A percentile compares a stretch with the other conserved stretches of the same genome.
Evolutionary conservation across 164 flowering plant species (phyloP).

Genomic region (Platanus orientalis): DNA sequence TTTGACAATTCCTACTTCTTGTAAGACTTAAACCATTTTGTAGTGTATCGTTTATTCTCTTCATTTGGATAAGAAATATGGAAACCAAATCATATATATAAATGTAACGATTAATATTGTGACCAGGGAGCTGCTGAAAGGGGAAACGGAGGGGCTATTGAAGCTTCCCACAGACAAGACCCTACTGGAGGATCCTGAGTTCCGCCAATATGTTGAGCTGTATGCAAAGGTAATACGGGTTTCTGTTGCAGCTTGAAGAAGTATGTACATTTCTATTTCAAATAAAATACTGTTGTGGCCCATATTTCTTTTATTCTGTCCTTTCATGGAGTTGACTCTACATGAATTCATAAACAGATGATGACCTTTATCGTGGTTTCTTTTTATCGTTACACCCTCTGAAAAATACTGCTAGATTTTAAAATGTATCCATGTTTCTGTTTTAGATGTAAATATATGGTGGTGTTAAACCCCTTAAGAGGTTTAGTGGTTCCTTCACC

Average conservation of each 20-base stretch:
- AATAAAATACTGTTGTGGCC: background rate
- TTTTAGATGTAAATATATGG: too few relatives aligned
- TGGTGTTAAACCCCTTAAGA: too few relatives aligned
- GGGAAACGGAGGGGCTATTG: constrained; percentile 47
- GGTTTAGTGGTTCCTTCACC: too few relatives aligned
- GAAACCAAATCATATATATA: too few relatives aligned
- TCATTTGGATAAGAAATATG: too few relatives aligned
- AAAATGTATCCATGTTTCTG: too few relatives aligned
- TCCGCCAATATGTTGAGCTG: constrained; percentile 49
- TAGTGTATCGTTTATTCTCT: too few relatives aligned
- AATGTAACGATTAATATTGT: background rate
- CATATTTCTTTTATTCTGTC: background rate
- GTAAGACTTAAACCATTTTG: constrained; percentile 37
- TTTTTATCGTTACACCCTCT: too few relatives aligned
- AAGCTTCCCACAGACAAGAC: constrained; percentile 76
- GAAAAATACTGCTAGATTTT: too few relatives aligned
- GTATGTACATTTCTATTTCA: too few relatives aligned
- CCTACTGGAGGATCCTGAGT: constrained; percentile 60
- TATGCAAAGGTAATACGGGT: constrained; percentile 65
- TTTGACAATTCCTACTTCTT: constrained; percentile 86
- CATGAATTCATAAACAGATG: too few relatives aligned
- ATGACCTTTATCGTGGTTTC: too few relatives aligned
- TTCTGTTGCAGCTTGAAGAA: background rate
- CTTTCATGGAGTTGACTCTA: background rate
- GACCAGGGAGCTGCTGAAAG: constrained; percentile 53